Evolutionary conservation across 2,329 filamentous ascomycete species (phyloP).

Genomic region (Passalora sequoiae): DNA sequence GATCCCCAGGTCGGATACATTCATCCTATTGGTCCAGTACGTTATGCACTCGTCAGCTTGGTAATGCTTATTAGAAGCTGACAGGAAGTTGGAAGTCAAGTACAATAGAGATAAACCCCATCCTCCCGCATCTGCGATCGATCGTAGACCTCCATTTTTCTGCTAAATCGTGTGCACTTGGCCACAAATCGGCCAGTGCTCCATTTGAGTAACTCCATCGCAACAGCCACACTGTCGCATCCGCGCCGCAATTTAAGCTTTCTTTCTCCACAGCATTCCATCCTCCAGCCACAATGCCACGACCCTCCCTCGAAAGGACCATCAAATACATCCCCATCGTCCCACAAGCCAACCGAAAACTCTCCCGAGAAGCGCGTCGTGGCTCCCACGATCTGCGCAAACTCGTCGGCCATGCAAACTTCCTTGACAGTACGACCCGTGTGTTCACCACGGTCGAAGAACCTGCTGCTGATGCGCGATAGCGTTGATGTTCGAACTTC

Average conservation of each 20-base stretch:
- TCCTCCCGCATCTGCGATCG: background rate
- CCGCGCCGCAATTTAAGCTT: background rate
- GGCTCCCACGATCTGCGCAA: background rate
- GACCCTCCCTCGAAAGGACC: background rate
- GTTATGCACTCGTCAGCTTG: background rate
- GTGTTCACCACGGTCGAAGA: too few relatives aligned
- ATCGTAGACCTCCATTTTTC: background rate
- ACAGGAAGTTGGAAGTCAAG: background rate
- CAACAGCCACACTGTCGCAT: background rate
- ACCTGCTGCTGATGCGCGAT: background rate
- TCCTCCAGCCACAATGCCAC: background rate
- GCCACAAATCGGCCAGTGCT: too few relatives aligned
- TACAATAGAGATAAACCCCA: background rate
- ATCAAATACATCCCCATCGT: background rate
- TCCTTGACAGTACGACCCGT: conserved; percentile 1
- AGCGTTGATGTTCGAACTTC: background rate
- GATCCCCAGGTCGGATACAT: too few relatives aligned
- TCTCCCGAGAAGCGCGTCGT: background rate
- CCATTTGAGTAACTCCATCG: background rate
- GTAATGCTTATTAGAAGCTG: background rate
- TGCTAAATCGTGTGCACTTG: too few relatives aligned
- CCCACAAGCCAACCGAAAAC: background rate
- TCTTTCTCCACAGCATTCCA: background rate
- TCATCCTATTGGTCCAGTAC: background rate
- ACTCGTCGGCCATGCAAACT: background rate